phyloP scores from a whole-genome alignment of 2,329 filamentous ascomycete species.

The Fusarium globosum region DNA sequence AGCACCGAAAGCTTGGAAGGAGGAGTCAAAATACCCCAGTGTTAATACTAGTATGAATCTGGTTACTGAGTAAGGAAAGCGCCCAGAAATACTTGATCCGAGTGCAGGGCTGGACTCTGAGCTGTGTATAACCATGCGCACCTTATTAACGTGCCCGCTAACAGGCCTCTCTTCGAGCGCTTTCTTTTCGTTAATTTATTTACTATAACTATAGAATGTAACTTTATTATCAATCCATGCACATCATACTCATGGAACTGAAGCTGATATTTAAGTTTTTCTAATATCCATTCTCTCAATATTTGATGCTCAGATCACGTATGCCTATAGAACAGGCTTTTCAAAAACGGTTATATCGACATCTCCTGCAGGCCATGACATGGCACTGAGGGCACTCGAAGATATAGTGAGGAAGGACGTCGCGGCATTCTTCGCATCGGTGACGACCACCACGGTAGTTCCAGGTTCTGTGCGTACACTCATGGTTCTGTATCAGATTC shows the following conservation, averaged over 20 bases:
- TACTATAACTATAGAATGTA: too few species aligned
- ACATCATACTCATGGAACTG: too few species aligned
- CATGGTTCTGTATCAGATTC: conserved; percentile 48
- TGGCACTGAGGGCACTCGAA: conserved; percentile 59
- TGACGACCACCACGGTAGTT: too few species aligned
- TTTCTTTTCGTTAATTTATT: too few species aligned
- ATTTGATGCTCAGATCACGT: too few species aligned
- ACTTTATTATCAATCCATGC: too few species aligned
- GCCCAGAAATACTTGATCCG: not conserved
- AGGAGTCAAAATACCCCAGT: not conserved
- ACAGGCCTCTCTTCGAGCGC: too few species aligned
- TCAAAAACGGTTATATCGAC: conserved; percentile 40
- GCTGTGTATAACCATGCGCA: not conserved
- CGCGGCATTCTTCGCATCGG: conserved; percentile 52
- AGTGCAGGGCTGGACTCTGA: not conserved
- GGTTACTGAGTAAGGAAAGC: accelerated
- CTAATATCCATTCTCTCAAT: too few species aligned
- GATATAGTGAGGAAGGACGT: conserved; percentile 56
- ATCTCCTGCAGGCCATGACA: conserved; percentile 59
- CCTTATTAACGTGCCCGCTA: not conserved
- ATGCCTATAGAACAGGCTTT: too few species aligned
- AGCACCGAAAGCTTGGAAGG: not conserved
- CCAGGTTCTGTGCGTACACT: conserved; percentile 50
- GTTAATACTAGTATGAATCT: too few species aligned
- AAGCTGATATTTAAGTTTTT: too few species aligned